These are phyloP conservation scores for bread wheat (Triticum aestivum) DNA, from an alignment of 176 grass and related monocot genomes.

Conservation along the genomic window IWGSC_CS_RefSeq_v2.1 NC_057803.1:386223098-386223597, in stretches of 20 bases:
- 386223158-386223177: constrained; percentile 93
- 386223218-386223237: constrained; percentile 79
- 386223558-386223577: not conserved
- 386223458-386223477: constrained; percentile 1
- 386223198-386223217: constrained; percentile 67
- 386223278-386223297: constrained; percentile 8
- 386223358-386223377: not conserved
- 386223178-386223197: constrained; percentile 63
- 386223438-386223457: not conserved
- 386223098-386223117: not conserved
- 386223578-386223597: too few relatives aligned
- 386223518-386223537: not conserved
- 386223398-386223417: constrained; percentile 3
- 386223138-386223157: constrained; percentile 29
- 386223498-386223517: not conserved
- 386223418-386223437: not conserved
- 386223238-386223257: constrained; percentile 41
- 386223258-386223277: constrained; percentile 17
- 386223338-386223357: not conserved
- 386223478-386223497: not conserved
- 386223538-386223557: not conserved
- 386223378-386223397: constrained; percentile 14
- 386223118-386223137: constrained; percentile 22
- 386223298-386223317: constrained; percentile 1
- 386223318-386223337: not conserved